These are phyloP conservation scores for Candida tammaniensis DNA, from an alignment of 805 yeast species.

Conservation along the genomic window DNA sequence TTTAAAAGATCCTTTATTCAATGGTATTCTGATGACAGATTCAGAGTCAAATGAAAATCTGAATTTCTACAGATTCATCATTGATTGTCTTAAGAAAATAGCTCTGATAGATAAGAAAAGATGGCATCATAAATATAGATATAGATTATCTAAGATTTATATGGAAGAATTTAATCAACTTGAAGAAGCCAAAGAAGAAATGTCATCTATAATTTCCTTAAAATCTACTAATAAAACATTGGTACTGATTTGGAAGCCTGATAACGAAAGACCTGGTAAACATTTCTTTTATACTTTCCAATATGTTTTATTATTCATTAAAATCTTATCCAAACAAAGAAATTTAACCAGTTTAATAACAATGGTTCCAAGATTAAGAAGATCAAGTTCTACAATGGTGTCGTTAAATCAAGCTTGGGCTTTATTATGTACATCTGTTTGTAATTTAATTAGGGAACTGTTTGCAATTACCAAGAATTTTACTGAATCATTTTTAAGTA, in stretches of 20 bases:
- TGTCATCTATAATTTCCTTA: conserved; percentile 60
- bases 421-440: conserved; percentile 47
- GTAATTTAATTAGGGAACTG: conserved; percentile 48
- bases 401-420: conserved; percentile 68
- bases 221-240: conserved; percentile 69
- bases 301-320: conserved; percentile 64
- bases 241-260: conserved; percentile 91
- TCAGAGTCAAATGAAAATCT: conserved; percentile 6
- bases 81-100: conserved; percentile 47
- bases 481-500: conserved; percentile 51
- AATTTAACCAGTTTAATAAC: conserved; percentile 60
- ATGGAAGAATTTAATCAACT: conserved; percentile 53
- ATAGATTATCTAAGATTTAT: conserved; percentile 62
- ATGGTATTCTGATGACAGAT: conserved; percentile 15
- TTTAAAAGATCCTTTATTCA: conserved; percentile 25
- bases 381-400: conserved; percentile 75
- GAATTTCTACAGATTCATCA: conserved; percentile 37
- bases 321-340: conserved; percentile 47
- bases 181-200: conserved; percentile 58
- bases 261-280: conserved; percentile 86
- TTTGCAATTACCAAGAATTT: conserved; percentile 42
- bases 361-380: conserved; percentile 71
- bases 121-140: conserved; percentile 90
- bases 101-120: conserved; percentile 67
- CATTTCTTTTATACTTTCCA: conserved; percentile 77